phyloP scores from a whole-genome alignment of 73 alveolate genomes.

The Halteria grandinella region DNA sequence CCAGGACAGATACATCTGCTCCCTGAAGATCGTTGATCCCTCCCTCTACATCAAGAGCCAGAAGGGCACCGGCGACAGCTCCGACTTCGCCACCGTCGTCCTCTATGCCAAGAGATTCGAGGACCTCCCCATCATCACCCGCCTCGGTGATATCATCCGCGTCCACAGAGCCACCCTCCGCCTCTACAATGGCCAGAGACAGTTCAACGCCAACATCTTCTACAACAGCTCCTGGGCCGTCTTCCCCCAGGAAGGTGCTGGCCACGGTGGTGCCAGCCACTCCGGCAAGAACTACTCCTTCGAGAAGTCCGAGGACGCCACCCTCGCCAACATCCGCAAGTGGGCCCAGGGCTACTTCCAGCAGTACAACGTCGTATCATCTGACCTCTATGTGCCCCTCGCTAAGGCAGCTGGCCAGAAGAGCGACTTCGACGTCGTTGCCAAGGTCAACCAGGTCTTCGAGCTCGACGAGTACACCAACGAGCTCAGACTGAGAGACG shows the following conservation, averaged over 20 bases:
- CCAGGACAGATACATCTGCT: slow-evolving; percentile 37
- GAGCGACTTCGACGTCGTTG: slow-evolving; percentile 66
- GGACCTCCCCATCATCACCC: slow-evolving; percentile 66
- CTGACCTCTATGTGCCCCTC: slow-evolving; percentile 57
- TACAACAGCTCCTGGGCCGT: slow-evolving; percentile 70
- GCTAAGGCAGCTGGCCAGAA: slow-evolving; percentile 34
- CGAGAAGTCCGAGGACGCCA: slow-evolving; percentile 52
- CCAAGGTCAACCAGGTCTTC: slow-evolving; percentile 53
- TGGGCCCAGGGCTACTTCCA: slow-evolving; percentile 62
- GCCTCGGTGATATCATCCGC: slow-evolving; percentile 74
- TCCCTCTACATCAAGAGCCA: slow-evolving; percentile 48
- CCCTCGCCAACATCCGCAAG: slow-evolving; percentile 39
- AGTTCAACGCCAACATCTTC: slow-evolving; percentile 64
- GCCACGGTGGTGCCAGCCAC: slow-evolving; percentile 51
- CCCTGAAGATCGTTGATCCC: slow-evolving; percentile 56
- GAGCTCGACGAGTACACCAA: slow-evolving; percentile 61
- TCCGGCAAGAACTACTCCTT: slow-evolving; percentile 62
- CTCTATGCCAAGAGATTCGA: slow-evolving; percentile 66
- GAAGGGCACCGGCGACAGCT: slow-evolving; percentile 57
- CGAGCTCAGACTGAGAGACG: slow-evolving; percentile 60
- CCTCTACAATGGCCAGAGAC: slow-evolving; percentile 53
- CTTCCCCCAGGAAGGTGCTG: slow-evolving; percentile 53
- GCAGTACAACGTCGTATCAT: slow-evolving; percentile 50
- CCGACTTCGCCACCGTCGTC: slow-evolving; percentile 55
- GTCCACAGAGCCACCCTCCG: slow-evolving; percentile 65